A percentile compares a stretch with the other conserved stretches of the same genome.
phyloP scores from a whole-genome alignment of 257 asterid species.

The Capsicum pubescens region DNA sequence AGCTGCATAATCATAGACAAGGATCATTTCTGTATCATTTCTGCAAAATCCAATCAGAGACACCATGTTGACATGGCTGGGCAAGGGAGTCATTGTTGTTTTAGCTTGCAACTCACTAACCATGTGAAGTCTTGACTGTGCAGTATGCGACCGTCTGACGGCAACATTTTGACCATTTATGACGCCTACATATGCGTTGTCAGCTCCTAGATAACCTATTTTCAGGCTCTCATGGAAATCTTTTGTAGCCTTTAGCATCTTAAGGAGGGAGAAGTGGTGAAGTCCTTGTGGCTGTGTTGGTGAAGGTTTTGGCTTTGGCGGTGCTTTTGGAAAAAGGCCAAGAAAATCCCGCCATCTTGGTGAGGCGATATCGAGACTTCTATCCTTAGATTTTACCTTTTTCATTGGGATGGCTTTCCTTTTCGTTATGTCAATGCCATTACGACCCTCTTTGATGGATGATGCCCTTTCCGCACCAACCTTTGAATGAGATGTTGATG shows the following conservation, averaged over 20 bases:
- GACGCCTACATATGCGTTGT: constrained; percentile 52
- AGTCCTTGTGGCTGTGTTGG: constrained; percentile 39
- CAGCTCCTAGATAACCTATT: constrained; percentile 60
- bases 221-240: constrained; percentile 53
- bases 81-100: constrained; percentile 44
- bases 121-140: constrained; percentile 54
- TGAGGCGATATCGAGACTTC: constrained; percentile 32
- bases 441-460: constrained; percentile 37
- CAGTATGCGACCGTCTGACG: constrained; percentile 54
- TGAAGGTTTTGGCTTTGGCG: constrained; percentile 50
- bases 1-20: constrained; percentile 54
- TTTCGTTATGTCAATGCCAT: constrained; percentile 35
- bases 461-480: constrained; percentile 44
- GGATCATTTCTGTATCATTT: constrained; percentile 52
- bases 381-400: constrained; percentile 45
- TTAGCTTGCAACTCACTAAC: constrained; percentile 52
- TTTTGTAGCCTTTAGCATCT: constrained; percentile 63
- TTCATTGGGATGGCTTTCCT: constrained; percentile 42
- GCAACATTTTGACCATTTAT: constrained; percentile 51
- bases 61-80: constrained; percentile 48
- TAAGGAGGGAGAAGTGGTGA: constrained; percentile 47
- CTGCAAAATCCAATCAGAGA: constrained; percentile 59
- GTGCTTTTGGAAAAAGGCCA: constrained; percentile 51
- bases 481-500: constrained; percentile 35
- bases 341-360: constrained; percentile 65